Evolutionary conservation across 2,329 filamentous ascomycete genomes (phyloP), one percentile per base, ranked within the genome.

Genomic region (Botrytis fabae): DNA sequence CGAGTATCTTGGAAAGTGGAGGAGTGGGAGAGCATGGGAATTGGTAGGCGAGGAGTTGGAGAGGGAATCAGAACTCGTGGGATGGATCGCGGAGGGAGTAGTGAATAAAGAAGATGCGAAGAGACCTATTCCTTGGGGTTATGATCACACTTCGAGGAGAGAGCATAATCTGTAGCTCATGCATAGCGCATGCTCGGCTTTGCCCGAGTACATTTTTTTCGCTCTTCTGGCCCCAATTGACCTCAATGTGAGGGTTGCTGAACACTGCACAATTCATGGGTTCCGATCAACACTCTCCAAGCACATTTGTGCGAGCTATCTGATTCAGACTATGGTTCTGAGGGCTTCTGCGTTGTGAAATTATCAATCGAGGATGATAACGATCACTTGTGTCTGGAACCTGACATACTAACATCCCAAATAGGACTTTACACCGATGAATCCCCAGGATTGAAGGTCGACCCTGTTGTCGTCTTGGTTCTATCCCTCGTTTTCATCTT

Each of bases 401-500:
- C 20, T 48, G 38, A 28, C 4, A 38, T 69, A 60, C 74, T 78
- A 70, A 78, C 61, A 44, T 59, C 14, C 9, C 25, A 18, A 61
- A 61, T 75, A 94, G 92, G 90, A 84, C 91, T 99, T 62, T 99
- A 99, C 90, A 99, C 96, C 73, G 96, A 99, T 82, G 96, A 99
- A 87, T 97, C 93, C 77, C 96, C 96, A 74, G 96, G 96, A 75
- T 87, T 99, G 80, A 97, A 98, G 87, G 96, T 99, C 77, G 96
- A 99, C 83, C 96, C 96, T 35, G 96, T 99, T 74, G 95, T 99
- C 77, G 95, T 99, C 77, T 89, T 99, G 81, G 96, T 98, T 78
- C 88, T 99, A 79, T 97, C 94, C 81, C 90, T 99, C 80, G 96
- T 97, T 76, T 99, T 99, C 85, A 99, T 99, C 84, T 98, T 99